Conservation (phyloP, 176 grass and related monocot species). For the Tillandsia leiboldiana region DNA sequence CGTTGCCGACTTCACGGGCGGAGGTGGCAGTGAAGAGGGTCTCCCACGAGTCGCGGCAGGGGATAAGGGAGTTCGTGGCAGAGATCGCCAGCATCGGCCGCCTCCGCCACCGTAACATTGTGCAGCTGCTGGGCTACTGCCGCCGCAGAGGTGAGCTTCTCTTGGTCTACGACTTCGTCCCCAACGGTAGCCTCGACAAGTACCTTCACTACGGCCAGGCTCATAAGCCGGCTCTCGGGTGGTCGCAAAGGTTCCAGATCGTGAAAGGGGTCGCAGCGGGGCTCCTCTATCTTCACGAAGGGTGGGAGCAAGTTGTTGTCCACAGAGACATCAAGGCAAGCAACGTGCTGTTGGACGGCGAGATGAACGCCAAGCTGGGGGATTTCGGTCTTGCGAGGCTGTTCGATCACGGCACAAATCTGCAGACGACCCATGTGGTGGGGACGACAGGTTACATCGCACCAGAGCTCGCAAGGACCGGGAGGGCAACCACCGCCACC, state of each 20-base stretch:
- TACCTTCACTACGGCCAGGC: conserved; percentile 3
- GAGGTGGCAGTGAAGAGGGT: conserved; percentile 30
- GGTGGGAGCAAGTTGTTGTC: conserved; percentile 10
- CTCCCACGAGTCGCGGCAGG: conserved; percentile 35
- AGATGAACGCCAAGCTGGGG: conserved; percentile 24
- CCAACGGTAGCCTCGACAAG: conserved; percentile 30
- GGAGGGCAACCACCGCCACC: conserved; percentile 14
- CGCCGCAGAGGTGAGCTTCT: conserved; percentile 26
- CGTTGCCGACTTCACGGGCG: conserved; percentile 1
- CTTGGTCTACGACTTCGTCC: conserved; percentile 33
- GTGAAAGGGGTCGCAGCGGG: conserved; percentile 21
- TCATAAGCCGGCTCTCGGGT: background rate
- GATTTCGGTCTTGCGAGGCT: conserved; percentile 32
- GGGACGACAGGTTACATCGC: conserved; percentile 33
- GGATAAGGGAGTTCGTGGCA: conserved; percentile 30
- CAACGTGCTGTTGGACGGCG: conserved; percentile 18
- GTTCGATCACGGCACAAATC: conserved; percentile 25
- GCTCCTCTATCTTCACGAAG: conserved; percentile 29
- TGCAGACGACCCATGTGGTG: conserved; percentile 19
- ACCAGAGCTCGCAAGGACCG: conserved; percentile 12
- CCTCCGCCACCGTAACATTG: conserved; percentile 22
- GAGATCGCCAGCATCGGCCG: conserved; percentile 16
- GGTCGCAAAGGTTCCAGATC: conserved; percentile 15
- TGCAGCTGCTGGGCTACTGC: conserved; percentile 31
- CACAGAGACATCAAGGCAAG: conserved; percentile 23